These are phyloP conservation scores for Alloteropsis semialata DNA, from an alignment of 176 grass and related monocot species.

Conservation along the genomic window DNA sequence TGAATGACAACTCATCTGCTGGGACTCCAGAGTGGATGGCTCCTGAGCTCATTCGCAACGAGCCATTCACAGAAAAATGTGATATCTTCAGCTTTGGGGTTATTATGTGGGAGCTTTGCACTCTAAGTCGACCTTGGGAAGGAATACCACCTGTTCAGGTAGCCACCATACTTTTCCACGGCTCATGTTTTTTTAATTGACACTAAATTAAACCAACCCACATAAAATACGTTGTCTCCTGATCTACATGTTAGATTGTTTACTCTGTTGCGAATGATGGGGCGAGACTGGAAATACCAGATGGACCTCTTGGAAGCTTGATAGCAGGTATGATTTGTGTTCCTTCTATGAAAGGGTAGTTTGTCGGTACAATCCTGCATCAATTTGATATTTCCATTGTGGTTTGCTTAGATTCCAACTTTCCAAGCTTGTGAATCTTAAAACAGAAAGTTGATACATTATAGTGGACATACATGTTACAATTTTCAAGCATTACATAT, in stretches of 20 bases:
- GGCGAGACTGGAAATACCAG: constrained; percentile 85
- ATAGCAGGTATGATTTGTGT: constrained; percentile 64
- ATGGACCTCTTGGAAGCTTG: constrained; percentile 86
- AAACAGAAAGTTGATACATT: too few relatives aligned
- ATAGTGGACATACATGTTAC: neutral
- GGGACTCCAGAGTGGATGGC: constrained; percentile 99
- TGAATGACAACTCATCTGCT: constrained; percentile 78
- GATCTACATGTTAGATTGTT: constrained; percentile 58
- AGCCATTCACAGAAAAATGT: constrained; percentile 91
- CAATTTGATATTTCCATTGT: neutral
- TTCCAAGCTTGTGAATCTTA: neutral
- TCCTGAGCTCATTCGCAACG: constrained; percentile 92
- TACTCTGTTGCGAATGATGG: constrained; percentile 92
- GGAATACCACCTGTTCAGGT: constrained; percentile 88
- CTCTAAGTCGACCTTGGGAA: constrained; percentile 87
- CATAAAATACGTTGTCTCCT: constrained; percentile 7
- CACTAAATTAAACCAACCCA: constrained; percentile 6
- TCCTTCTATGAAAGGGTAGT: constrained; percentile 3
- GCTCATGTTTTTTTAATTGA: neutral
- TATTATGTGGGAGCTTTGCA: constrained; percentile 99
- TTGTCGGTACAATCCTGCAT: neutral
- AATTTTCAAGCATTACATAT: neutral
- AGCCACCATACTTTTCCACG: constrained; percentile 21
- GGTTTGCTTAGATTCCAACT: neutral
- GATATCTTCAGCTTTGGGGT: constrained; percentile 97